Conservation (phyloP, 2,329 filamentous ascomycete genomes). For the Fusarium penzigii region DNA sequence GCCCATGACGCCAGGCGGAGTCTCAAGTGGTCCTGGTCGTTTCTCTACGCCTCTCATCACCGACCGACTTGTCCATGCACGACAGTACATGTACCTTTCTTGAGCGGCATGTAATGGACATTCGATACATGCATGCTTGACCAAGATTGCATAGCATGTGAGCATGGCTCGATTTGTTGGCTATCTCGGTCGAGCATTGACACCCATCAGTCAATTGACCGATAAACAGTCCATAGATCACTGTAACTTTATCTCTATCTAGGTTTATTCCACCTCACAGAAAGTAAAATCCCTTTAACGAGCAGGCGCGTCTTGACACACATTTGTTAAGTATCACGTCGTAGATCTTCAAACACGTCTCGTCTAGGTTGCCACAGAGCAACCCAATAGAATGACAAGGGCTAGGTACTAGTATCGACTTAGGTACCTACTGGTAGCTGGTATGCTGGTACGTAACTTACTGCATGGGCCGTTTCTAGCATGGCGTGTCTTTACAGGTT, state of each 20-base stretch:
- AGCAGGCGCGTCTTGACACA: too few species aligned
- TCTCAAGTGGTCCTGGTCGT: too few species aligned
- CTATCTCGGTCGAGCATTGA: too few species aligned
- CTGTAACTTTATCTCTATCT: too few species aligned
- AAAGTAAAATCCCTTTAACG: too few species aligned
- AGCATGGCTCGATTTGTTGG: not conserved
- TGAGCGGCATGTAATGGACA: not conserved
- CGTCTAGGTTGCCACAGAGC: not conserved
- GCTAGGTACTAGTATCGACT: too few species aligned
- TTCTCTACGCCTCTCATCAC: too few species aligned
- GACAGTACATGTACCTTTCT: not conserved
- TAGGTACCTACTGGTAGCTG: too few species aligned
- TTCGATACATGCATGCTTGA: not conserved
- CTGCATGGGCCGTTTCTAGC: not conserved
- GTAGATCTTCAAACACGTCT: not conserved
- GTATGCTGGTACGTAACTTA: not conserved
- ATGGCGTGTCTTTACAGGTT: not conserved
- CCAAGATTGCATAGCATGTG: not conserved
- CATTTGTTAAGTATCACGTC: too few species aligned
- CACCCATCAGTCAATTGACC: too few species aligned
- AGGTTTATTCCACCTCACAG: too few species aligned
- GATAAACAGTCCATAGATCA: too few species aligned
- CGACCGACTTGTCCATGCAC: not conserved
- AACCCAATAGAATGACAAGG: not conserved
- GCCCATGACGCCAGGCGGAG: constrained; percentile 13